Conservation (phyloP, 371 early-diverging fungal species). For the Massospora cicadina region DNA sequence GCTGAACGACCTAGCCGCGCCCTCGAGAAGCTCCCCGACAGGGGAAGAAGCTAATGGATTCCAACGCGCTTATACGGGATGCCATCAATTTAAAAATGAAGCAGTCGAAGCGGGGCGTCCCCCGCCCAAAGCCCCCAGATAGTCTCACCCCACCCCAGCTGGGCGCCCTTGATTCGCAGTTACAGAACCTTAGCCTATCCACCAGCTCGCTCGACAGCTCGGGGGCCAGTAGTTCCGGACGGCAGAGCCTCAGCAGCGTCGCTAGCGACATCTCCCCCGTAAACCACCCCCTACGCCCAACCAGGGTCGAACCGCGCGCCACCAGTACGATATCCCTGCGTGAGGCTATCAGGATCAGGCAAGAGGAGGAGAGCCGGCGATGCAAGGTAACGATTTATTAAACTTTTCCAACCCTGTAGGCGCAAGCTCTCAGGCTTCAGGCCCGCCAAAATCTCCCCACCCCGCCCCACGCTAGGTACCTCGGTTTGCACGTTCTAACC, state of each 20-base stretch:
- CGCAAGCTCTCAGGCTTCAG: neutral
- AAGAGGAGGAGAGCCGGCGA: neutral
- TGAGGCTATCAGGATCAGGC: neutral
- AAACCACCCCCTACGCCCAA: neutral
- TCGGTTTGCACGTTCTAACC: neutral
- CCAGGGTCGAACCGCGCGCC: neutral
- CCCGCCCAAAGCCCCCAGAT: neutral
- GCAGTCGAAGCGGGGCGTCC: neutral
- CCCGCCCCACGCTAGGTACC: neutral
- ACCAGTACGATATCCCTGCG: neutral
- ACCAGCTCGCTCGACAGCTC: neutral
- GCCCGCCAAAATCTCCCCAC: neutral
- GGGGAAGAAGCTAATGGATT: neutral
- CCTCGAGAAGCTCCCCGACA: neutral
- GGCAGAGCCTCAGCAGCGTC: neutral
- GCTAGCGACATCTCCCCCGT: neutral
- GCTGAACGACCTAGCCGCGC: neutral
- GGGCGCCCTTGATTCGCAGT: neutral
- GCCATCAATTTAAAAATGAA: neutral
- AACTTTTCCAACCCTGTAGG: neutral
- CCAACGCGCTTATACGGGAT: neutral
- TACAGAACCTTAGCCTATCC: neutral
- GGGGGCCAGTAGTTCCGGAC: neutral
- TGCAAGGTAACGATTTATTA: neutral
- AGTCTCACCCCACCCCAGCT: neutral